Percentiles rank a stretch among this genome's conserved stretches.
phyloP scores from a whole-genome alignment of 148 eudicot genomes.

The Persicaria tinctoria region DNA sequence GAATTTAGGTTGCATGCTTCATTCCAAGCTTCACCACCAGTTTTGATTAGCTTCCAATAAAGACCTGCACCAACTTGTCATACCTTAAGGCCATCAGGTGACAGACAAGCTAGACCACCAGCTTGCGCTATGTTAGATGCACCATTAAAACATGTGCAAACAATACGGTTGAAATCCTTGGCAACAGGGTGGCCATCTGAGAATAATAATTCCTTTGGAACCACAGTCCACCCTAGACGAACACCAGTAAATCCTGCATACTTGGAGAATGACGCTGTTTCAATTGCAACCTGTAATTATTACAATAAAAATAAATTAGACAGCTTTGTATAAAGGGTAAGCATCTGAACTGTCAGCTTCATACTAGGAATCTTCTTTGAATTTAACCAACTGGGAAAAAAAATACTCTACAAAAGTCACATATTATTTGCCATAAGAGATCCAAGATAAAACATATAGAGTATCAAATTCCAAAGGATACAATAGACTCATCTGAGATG shows the following conservation, averaged over 20 bases:
- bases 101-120: constrained; percentile 79
- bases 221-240: constrained; percentile 91
- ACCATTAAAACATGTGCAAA: constrained; percentile 84
- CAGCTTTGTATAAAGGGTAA: background rate
- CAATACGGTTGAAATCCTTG: constrained; percentile 85
- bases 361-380: background rate
- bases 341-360: background rate
- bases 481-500: background rate
- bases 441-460: background rate
- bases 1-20: background rate
- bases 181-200: constrained; percentile 89
- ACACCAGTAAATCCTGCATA: constrained; percentile 96
- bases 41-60: background rate
- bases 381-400: background rate
- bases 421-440: background rate
- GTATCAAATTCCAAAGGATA: background rate
- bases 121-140: constrained; percentile 95
- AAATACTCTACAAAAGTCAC: background rate
- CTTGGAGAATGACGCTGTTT: constrained; percentile 86
- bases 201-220: constrained; percentile 65
- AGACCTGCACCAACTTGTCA: background rate
- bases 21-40: background rate
- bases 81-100: constrained; percentile 78
- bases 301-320: background rate
- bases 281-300: constrained; percentile 64